phyloP scores from a whole-genome alignment of 345 rosid genomes.

The Lenwebbia sp. region DNA sequence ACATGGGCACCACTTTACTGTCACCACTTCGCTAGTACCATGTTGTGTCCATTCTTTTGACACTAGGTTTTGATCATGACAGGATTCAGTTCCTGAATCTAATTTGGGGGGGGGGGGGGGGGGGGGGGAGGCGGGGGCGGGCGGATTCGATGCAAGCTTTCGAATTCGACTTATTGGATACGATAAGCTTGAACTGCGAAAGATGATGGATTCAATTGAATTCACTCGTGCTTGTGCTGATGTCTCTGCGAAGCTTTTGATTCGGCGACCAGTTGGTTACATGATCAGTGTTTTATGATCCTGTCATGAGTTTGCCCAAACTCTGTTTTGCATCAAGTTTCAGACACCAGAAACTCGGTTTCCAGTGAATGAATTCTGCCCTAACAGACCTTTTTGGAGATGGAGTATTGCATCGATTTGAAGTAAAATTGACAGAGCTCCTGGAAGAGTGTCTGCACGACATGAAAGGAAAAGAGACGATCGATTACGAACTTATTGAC shows the following conservation, averaged over 20 bases:
- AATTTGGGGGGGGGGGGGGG: background rate
- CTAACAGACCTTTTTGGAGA: background rate
- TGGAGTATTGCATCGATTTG: background rate
- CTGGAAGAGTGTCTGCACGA: background rate
- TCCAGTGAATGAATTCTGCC: background rate
- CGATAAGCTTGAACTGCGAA: background rate
- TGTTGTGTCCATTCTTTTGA: background rate
- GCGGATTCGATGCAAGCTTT: background rate
- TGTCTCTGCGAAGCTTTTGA: background rate
- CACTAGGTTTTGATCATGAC: background rate
- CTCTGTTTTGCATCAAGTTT: background rate
- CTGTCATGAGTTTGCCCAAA: background rate
- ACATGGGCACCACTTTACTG: no score
- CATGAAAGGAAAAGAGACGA: background rate
- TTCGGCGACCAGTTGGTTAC: background rate
- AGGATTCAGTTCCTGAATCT: background rate
- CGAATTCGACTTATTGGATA: background rate
- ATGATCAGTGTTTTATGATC: background rate
- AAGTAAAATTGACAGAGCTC: background rate
- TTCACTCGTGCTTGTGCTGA: background rate
- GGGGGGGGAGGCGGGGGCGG: background rate
- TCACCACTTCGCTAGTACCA: background rate
- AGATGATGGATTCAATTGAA: background rate
- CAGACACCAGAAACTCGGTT: background rate
- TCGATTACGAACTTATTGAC: background rate